A percentile compares a stretch with the other conserved stretches of the same genome.
Conservation (phyloP, 2,329 filamentous ascomycete genomes). For the Neonectria ditissima region DNA sequence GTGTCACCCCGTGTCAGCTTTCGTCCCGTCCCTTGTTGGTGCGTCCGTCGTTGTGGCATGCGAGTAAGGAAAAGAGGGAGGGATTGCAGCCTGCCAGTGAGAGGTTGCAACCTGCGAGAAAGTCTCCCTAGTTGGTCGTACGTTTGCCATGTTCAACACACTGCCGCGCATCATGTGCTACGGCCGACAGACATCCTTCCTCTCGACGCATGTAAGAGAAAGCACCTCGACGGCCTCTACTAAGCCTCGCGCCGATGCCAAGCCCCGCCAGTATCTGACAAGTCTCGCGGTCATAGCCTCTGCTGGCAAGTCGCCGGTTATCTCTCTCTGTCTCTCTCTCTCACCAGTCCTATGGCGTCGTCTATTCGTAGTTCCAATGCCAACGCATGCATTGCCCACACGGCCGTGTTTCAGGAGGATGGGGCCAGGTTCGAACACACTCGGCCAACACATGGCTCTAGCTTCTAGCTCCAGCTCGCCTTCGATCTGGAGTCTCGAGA, state of each 20-base stretch:
- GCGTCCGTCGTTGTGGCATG: no score
- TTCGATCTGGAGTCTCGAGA: neutral
- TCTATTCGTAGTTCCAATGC: slow-evolving; percentile 6
- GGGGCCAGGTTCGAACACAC: slow-evolving; percentile 7
- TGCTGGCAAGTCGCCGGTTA: neutral
- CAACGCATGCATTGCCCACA: slow-evolving; percentile 28
- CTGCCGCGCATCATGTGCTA: neutral
- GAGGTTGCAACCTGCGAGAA: neutral
- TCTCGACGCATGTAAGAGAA: neutral
- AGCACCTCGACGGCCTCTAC: neutral
- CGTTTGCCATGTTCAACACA: neutral
- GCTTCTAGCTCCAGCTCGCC: neutral
- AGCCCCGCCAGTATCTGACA: neutral
- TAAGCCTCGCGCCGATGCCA: slow-evolving; percentile 6
- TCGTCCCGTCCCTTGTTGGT: neutral
- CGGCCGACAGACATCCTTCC: neutral
- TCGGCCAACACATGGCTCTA: slow-evolving; percentile 19
- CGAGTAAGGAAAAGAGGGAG: neutral
- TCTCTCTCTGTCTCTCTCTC: slow-evolving; percentile 3
- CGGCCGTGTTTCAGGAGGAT: slow-evolving; percentile 23
- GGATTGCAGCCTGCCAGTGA: neutral
- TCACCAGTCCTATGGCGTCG: neutral
- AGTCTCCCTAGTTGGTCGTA: neutral
- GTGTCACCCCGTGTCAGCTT: neutral
- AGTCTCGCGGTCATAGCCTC: neutral